phyloP scores from a whole-genome alignment of 495 filamentous ascomycete genomes.

The Penicillium ochrochloron region DNA sequence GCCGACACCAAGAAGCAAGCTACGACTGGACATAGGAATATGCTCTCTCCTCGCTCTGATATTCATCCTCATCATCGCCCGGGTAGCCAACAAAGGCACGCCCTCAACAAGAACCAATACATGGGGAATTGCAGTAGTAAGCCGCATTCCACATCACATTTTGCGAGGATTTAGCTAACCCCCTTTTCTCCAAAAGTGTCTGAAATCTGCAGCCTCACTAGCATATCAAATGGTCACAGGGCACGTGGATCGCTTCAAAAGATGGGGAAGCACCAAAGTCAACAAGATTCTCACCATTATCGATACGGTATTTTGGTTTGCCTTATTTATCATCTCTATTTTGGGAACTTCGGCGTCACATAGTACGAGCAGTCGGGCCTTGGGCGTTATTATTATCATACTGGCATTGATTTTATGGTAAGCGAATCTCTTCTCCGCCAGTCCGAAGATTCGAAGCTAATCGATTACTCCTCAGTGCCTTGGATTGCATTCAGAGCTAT shows the following conservation, averaged over 20 bases:
- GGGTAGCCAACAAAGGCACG: conserved; percentile 28
- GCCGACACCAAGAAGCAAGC: background rate
- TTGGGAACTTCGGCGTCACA: conserved; percentile 18
- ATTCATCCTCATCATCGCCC: conserved; percentile 33
- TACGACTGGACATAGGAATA: conserved; percentile 24
- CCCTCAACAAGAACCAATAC: conserved; percentile 27
- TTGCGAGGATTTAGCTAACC: background rate
- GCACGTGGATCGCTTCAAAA: conserved; percentile 28
- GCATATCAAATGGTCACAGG: conserved; percentile 38
- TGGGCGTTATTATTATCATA: conserved; percentile 27
- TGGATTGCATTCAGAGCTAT: conserved; percentile 4
- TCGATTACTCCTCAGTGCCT: background rate
- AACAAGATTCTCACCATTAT: conserved; percentile 38
- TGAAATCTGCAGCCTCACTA: conserved; percentile 41
- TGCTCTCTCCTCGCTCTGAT: conserved; percentile 19
- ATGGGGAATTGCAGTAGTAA: conserved; percentile 37
- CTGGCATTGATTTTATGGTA: conserved; percentile 29
- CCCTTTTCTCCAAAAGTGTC: conserved; percentile 20
- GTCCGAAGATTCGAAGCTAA: background rate
- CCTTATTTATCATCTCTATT: conserved; percentile 31
- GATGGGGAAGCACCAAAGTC: conserved; percentile 37
- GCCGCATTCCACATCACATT: background rate
- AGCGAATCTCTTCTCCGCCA: background rate
- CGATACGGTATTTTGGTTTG: conserved; percentile 43
- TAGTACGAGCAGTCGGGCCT: conserved; percentile 26